These are phyloP conservation scores for Chalciporus sphaerocephalus DNA, from an alignment of 768 basidiomycete species.

Conservation along the genomic window DNA sequence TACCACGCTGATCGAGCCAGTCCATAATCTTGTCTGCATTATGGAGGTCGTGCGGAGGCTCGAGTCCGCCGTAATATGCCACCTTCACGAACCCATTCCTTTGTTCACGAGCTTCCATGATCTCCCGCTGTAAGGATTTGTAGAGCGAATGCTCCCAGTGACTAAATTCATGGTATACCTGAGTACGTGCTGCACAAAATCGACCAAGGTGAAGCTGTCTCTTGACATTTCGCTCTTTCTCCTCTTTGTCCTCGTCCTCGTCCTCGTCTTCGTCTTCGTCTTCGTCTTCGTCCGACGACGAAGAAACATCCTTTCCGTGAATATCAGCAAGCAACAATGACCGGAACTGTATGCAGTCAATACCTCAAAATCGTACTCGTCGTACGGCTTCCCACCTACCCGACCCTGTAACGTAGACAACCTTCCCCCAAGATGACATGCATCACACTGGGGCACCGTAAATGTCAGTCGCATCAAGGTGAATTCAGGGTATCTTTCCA, in stretches of 20 bases:
- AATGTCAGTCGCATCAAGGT: constrained; percentile 49
- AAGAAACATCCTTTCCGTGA: constrained; percentile 14
- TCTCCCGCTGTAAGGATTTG: constrained; percentile 50
- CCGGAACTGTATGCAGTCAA: constrained; percentile 1
- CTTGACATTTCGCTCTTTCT: constrained; percentile 11
- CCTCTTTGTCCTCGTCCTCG: background rate
- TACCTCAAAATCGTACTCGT: constrained; percentile 65
- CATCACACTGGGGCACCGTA: constrained; percentile 67
- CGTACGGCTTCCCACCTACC: constrained; percentile 66
- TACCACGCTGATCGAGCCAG: constrained; percentile 68
- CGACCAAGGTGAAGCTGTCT: constrained; percentile 64
- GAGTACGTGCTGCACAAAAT: constrained; percentile 69
- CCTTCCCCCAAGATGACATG: constrained; percentile 72
- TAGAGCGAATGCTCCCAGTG: constrained; percentile 85
- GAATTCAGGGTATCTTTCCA: constrained; percentile 68
- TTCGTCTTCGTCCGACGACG: constrained; percentile 18
- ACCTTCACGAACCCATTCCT: constrained; percentile 53
- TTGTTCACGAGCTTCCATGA: constrained; percentile 47
- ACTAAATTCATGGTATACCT: constrained; percentile 63
- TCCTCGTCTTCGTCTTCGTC: constrained; percentile 11
- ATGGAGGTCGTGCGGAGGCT: constrained; percentile 61
- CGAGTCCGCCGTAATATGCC: constrained; percentile 47
- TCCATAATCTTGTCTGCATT: constrained; percentile 80
- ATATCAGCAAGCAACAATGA: constrained; percentile 1
- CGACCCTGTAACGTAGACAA: constrained; percentile 60